Evolutionary conservation across 1,139 yeast genomes (phyloP).

Genomic region (Pichia sp.): DNA sequence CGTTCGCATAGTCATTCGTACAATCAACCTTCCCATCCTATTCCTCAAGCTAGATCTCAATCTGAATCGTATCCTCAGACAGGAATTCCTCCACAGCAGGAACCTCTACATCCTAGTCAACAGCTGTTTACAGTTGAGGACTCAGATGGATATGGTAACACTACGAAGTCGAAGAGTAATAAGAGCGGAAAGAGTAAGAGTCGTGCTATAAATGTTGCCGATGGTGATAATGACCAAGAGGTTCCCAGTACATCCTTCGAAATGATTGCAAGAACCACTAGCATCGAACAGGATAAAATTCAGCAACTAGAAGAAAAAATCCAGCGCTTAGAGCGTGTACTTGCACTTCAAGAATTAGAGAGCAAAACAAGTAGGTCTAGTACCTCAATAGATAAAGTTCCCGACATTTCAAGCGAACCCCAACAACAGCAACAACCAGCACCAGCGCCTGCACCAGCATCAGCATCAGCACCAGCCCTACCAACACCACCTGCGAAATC

Average conservation of each 20-base stretch:
- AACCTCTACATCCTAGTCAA: constrained; percentile 5
- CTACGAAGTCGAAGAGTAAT: background rate
- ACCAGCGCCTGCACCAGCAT: background rate
- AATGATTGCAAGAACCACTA: background rate
- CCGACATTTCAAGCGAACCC: background rate
- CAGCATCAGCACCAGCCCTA: background rate
- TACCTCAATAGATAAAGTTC: background rate
- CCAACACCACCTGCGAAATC: background rate
- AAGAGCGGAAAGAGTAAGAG: background rate
- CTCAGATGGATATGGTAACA: background rate
- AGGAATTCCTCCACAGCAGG: background rate
- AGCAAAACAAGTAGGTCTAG: constrained; percentile 6
- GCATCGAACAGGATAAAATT: constrained; percentile 22
- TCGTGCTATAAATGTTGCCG: background rate
- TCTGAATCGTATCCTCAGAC: background rate
- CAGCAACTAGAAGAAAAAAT: constrained; percentile 30
- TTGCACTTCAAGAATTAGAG: constrained; percentile 24
- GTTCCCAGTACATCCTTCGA: constrained; percentile 1
- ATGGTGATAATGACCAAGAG: background rate
- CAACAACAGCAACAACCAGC: background rate
- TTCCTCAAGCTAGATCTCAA: background rate
- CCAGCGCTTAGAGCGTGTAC: constrained; percentile 27
- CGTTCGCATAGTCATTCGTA: constrained; percentile 6
- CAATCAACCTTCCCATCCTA: background rate
- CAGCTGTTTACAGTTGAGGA: constrained; percentile 10